Conservation (phyloP, 257 asterid genomes). For the Primulina huaijiensis region DNA sequence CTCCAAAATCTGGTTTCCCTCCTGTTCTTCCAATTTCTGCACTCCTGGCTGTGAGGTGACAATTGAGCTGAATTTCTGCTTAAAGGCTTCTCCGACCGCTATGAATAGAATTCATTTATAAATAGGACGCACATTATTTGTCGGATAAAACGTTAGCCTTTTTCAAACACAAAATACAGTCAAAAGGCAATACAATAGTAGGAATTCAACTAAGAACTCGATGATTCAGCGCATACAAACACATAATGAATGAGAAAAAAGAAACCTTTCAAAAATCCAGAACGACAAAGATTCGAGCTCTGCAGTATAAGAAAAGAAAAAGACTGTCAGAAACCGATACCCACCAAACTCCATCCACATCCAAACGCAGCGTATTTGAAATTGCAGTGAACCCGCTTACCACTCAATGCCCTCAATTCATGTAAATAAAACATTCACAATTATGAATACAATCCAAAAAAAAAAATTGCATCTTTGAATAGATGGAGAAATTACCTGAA, state of each 20-base stretch:
- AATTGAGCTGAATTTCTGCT: conserved; percentile 39
- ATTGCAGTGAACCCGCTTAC: background rate
- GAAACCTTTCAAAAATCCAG: conserved; percentile 48
- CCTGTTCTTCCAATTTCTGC: conserved; percentile 42
- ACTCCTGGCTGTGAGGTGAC: conserved; percentile 35
- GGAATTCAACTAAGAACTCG: background rate
- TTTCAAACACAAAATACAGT: conserved; percentile 2
- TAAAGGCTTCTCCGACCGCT: conserved; percentile 39
- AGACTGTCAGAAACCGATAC: conserved; percentile 20
- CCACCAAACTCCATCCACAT: background rate
- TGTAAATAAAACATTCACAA: conserved; percentile 1
- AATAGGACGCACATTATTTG: conserved; percentile 10
- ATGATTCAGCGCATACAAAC: background rate
- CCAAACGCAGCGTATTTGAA: background rate
- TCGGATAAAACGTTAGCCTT: background rate
- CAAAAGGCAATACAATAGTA: conserved; percentile 6
- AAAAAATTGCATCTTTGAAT: background rate
- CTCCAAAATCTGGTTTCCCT: conserved; percentile 32
- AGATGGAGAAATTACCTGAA: conserved; percentile 33
- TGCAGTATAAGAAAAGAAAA: conserved; percentile 36
- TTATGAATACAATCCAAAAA: background rate
- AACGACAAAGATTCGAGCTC: conserved; percentile 31
- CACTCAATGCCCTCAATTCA: background rate
- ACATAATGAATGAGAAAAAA: background rate
- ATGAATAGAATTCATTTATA: conserved; percentile 18